Conservation (phyloP, 305 asterid genomes). For the Salvia sclarea region DNA sequence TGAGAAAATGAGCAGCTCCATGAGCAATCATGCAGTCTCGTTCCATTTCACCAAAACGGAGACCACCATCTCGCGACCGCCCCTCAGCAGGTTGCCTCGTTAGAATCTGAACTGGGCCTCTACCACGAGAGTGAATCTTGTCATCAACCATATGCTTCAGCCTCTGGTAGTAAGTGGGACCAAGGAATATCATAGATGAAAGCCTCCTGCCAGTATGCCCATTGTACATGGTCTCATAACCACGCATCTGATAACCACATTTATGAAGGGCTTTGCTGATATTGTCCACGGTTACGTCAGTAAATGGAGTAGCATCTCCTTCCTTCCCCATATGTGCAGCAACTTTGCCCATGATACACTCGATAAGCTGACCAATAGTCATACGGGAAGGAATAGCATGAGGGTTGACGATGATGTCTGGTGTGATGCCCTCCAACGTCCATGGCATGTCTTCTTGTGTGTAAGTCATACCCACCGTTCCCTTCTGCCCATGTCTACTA, state of each 20-base stretch:
- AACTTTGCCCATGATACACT: constrained; percentile 98
- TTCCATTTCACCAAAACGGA: constrained; percentile 98
- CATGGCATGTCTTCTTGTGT: constrained; percentile 99
- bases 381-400: constrained; percentile 98
- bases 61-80: constrained; percentile 97
- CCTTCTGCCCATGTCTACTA: constrained; percentile 97
- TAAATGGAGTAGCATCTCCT: constrained; percentile 99
- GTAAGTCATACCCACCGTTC: constrained; percentile 95
- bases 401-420: constrained; percentile 93
- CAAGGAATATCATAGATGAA: constrained; percentile 81
- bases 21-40: constrained; percentile 98
- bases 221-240: constrained; percentile 95
- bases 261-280: constrained; percentile 93
- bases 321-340: constrained; percentile 99
- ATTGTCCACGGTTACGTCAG: constrained; percentile 95
- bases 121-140: constrained; percentile 92
- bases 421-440: constrained; percentile 89
- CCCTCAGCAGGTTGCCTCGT: constrained; percentile 99
- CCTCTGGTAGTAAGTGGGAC: constrained; percentile 97
- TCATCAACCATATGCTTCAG: constrained; percentile 98
- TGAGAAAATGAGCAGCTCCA: constrained; percentile 94
- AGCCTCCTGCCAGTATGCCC: constrained; percentile 94
- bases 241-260: constrained; percentile 98
- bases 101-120: constrained; percentile 96
- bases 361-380: constrained; percentile 98